phyloP scores from a whole-genome alignment of 192 early-diverging fungal species.

The Mortierella claussenii region DNA sequence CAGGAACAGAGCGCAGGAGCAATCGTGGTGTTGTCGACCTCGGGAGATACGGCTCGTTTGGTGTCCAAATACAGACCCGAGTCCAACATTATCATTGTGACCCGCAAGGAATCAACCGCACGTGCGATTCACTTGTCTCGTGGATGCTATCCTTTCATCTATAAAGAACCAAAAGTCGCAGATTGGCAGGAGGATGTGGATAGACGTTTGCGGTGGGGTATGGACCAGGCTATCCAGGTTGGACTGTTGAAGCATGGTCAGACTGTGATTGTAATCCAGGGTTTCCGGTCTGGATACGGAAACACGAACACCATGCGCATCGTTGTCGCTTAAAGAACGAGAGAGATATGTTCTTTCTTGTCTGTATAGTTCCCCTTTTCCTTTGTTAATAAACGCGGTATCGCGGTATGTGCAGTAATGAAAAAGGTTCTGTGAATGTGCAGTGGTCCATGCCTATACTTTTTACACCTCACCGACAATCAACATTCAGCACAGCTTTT shows the following conservation, averaged over 20 bases:
- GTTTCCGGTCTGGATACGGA: conserved; percentile 81
- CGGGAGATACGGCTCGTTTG: conserved; percentile 87
- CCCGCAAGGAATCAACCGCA: conserved; percentile 77
- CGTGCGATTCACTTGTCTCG: conserved; percentile 82
- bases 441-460: too few species aligned
- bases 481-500: too few species aligned
- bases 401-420: too few species aligned
- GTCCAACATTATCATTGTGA: conserved; percentile 93
- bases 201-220: conserved; percentile 77
- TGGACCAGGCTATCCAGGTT: conserved; percentile 76
- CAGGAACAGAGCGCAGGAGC: conserved; percentile 87
- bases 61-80: conserved; percentile 95
- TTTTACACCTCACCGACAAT: too few species aligned
- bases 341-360: too few species aligned
- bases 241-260: conserved; percentile 65
- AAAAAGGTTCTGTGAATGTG: too few species aligned
- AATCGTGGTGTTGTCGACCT: conserved; percentile 91
- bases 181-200: conserved; percentile 90
- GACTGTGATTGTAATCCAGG: conserved; percentile 80
- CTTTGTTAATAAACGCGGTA: too few species aligned
- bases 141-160: conserved; percentile 85
- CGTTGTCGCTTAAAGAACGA: conserved; percentile 59
- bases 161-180: conserved; percentile 63
- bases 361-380: too few species aligned
- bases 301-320: conserved; percentile 89